Evolutionary conservation across 768 basidiomycete species (phyloP), one percentile per base, ranked within the genome.

Genomic region (Pholiota microspora): DNA sequence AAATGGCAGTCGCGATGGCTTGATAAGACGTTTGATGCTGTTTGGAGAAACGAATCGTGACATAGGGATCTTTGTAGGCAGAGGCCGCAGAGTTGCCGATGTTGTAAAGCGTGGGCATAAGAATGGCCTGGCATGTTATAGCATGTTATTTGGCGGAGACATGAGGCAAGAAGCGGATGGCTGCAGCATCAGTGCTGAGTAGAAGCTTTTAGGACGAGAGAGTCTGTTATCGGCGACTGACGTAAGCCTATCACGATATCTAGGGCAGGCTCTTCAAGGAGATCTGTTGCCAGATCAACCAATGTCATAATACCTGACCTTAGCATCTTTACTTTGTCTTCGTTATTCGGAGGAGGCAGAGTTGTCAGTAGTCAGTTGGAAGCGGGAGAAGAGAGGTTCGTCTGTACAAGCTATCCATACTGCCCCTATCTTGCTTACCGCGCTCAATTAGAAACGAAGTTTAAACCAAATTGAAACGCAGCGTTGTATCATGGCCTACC

Each of bases 331-430:
- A 71, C 71, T 66, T 79, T 74, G 71, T 78, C 81, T 77, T 81
- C 75, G 70, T 78, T 71, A 69, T 36, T 77, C 75, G 78, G 84
- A 81, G 81, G 82, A 79, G 82, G 84, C 76, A 78, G 85, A 78
- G 80, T 75, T 75, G 83, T 77, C 47, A 73, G 81, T 71, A 80
- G 84, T 71, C 73, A 78, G 83, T 76, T 71, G 84, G 86, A 77
- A 84, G 88, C 71, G 85, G 87, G 86, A 81, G 85, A 73, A 78
- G 81, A 70, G 82, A 82, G 85, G 85, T 85, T 48, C 34, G 72
- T 71, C 44, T 47, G 16, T 21, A 15, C 35, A 13, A 47, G 45
- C 18, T 40, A 35, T 21, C 36, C 38, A 40, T 16, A 34, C 36
- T 32, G 15, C 56, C 23, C 53, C 35, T 56, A 38, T 55, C 52